Percentiles rank a stretch among this genome's conserved stretches.
Evolutionary conservation across 78 protist species (phyloP).

Genomic region (Planoprotostelium fungivorum): DNA sequence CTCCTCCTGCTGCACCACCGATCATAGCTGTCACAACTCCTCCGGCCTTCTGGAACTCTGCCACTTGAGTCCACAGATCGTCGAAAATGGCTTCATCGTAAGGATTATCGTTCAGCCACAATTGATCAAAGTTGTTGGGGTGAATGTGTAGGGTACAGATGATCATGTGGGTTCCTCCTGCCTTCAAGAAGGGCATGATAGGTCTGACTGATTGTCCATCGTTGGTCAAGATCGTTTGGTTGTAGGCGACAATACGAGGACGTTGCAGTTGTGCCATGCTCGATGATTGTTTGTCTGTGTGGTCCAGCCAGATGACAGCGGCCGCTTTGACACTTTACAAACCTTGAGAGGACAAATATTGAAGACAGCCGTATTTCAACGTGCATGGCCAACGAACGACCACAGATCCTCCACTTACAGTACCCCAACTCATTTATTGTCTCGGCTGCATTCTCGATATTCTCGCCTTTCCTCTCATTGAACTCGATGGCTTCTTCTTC

Average conservation of each 20-base stretch:
- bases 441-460: too few species aligned
- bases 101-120: background rate
- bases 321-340: too few species aligned
- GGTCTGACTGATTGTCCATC: background rate
- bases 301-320: too few species aligned
- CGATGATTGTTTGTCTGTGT: too few species aligned
- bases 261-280: too few species aligned
- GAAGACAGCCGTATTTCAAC: too few species aligned
- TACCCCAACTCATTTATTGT: too few species aligned
- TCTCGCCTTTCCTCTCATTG: too few species aligned
- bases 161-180: background rate
- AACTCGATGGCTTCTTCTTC: too few species aligned
- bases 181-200: background rate
- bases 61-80: background rate
- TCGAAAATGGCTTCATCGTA: background rate
- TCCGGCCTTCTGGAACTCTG: background rate
- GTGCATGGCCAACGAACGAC: too few species aligned
- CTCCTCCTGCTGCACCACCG: background rate
- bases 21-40: background rate
- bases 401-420: too few species aligned
- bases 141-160: background rate
- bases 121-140: background rate
- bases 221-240: background rate
- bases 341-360: too few species aligned
- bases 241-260: background rate